Percentiles rank a stretch among this genome's conserved stretches.
phyloP scores from a whole-genome alignment of 805 yeast genomes.

The Kazachstania martiniae region DNA sequence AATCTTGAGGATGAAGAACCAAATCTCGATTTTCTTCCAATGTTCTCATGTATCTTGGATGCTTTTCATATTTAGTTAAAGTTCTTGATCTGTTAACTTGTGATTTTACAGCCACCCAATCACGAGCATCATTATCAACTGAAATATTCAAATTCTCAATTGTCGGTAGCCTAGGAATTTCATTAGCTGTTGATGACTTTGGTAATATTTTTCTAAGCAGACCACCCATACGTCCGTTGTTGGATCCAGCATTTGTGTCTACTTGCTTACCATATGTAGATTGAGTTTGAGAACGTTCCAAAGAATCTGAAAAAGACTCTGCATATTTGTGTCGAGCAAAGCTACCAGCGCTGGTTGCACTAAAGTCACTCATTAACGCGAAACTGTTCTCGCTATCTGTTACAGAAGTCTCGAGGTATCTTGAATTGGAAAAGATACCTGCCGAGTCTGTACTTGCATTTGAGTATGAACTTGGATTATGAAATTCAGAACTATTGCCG shows the following conservation, averaged over 20 bases:
- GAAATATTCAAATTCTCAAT: slow-evolving; percentile 15
- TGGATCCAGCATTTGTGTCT: slow-evolving; percentile 17
- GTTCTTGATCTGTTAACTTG: slow-evolving; percentile 68
- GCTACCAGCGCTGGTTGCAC: slow-evolving; percentile 87
- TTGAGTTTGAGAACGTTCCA: slow-evolving; percentile 15
- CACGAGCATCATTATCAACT: slow-evolving; percentile 30
- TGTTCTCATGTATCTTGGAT: slow-evolving; percentile 54
- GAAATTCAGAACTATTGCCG: neutral
- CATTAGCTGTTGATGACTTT: slow-evolving; percentile 7
- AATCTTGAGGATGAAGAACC: slow-evolving; percentile 50
- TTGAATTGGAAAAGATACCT: slow-evolving; percentile 31
- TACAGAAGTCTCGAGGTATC: slow-evolving; percentile 40
- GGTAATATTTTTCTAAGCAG: slow-evolving; percentile 26
- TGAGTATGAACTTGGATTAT: neutral
- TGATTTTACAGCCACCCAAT: slow-evolving; percentile 44
- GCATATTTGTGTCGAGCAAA: slow-evolving; percentile 62
- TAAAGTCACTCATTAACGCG: slow-evolving; percentile 48
- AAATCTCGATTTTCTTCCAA: slow-evolving; percentile 49
- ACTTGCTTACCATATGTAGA: too few species aligned
- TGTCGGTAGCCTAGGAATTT: slow-evolving; percentile 24
- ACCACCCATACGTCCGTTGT: slow-evolving; percentile 23
- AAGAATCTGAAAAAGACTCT: slow-evolving; percentile 24
- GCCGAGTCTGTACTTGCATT: slow-evolving; percentile 4
- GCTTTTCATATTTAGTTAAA: slow-evolving; percentile 55
- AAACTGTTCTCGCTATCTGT: slow-evolving; percentile 31